phyloP scores from a whole-genome alignment of 257 asterid genomes.

The Penstemon davidsonii region DNA sequence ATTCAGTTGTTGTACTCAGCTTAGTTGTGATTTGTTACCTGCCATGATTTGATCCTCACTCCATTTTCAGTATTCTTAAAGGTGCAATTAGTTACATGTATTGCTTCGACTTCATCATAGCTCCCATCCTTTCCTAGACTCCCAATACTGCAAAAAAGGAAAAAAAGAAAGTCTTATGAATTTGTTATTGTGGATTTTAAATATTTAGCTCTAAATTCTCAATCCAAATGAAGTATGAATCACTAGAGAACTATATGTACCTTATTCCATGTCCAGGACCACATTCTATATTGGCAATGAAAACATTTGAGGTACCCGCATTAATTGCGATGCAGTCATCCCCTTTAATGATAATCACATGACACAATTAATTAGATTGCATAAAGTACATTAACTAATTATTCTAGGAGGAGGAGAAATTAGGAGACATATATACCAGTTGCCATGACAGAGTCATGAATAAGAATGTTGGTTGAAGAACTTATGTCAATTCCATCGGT shows the following conservation, averaged over 20 bases:
- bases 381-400: neutral
- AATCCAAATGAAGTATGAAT: neutral
- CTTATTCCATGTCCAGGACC: conserved; percentile 72
- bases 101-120: conserved; percentile 39
- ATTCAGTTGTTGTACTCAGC: conserved; percentile 3
- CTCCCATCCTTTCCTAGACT: conserved; percentile 46
- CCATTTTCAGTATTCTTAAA: conserved; percentile 46
- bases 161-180: neutral
- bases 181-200: neutral
- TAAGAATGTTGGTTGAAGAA: conserved; percentile 31
- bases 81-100: conserved; percentile 39
- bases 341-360: conserved; percentile 33
- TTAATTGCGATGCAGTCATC: conserved; percentile 59
- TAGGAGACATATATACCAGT: conserved; percentile 31
- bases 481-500: conserved; percentile 60
- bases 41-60: conserved; percentile 65
- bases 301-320: conserved; percentile 41
- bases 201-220: too few relatives aligned
- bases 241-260: conserved; percentile 18
- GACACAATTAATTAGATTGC: neutral
- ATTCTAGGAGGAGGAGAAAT: neutral
- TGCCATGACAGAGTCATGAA: conserved; percentile 33
- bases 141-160: conserved; percentile 41
- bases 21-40: conserved; percentile 34
- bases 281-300: conserved; percentile 43